Evolutionary conservation across 257 asterid genomes (phyloP).

Genomic region (Solanum habrochaites): DNA sequence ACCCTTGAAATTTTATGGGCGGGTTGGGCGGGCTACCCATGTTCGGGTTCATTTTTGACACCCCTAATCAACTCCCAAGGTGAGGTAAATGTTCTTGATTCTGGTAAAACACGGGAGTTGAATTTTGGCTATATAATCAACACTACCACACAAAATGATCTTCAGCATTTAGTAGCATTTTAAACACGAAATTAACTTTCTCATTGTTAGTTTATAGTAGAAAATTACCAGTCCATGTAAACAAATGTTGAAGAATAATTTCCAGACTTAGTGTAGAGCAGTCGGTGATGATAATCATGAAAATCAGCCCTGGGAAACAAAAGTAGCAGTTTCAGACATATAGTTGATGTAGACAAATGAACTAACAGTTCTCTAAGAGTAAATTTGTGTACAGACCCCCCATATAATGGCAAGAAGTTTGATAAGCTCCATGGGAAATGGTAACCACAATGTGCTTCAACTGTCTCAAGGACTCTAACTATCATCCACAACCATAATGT

Average conservation of each 20-base stretch:
- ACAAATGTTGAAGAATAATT: conserved; percentile 94
- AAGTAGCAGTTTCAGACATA: conserved; percentile 8
- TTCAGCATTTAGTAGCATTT: not conserved
- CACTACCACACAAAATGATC: not conserved
- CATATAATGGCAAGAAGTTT: conserved; percentile 87
- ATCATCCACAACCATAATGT: conserved; percentile 97
- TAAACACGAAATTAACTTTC: not conserved
- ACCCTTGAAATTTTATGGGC: too few species aligned
- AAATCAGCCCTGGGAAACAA: conserved; percentile 76
- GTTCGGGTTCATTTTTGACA: too few species aligned
- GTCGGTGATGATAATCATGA: conserved; percentile 96
- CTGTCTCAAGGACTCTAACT: conserved; percentile 94
- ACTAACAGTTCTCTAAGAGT: not conserved
- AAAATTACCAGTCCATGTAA: conserved; percentile 92
- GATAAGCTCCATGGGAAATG: conserved; percentile 97
- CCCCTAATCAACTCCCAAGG: not conserved
- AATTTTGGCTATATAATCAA: not conserved
- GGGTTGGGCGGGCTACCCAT: too few species aligned
- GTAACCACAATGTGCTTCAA: conserved; percentile 98
- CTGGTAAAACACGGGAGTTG: not conserved
- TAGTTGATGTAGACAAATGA: not conserved
- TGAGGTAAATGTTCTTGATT: not conserved
- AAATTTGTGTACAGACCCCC: conserved; percentile 54
- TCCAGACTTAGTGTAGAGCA: conserved; percentile 93
- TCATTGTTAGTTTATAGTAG: not conserved